Evolutionary conservation across 2,329 filamentous ascomycete species (phyloP), one percentile per base, ranked within the genome.

Genomic region (Penicillium sp.): DNA sequence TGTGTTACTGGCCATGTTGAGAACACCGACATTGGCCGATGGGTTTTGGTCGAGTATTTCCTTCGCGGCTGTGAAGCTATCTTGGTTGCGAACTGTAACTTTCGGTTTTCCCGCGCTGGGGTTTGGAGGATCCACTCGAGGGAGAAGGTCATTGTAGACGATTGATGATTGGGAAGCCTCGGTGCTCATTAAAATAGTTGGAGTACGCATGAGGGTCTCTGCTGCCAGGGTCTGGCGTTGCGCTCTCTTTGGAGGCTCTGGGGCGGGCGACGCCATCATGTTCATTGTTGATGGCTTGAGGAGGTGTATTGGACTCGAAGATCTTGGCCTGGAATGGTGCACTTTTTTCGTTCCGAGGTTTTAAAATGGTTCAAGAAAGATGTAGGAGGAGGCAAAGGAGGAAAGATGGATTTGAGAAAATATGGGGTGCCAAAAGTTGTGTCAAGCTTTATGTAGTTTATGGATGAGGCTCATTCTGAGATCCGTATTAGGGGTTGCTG

Each of bases 1-100:
- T 7, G 70, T 64, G 48, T 82, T 75, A 35, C 81, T 85, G 14
- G 85, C 85, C 72, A 87, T 82, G 65, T 88, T 88, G 55, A 88
- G 74, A 27, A 87, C 79, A 14, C 53, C 55, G 6, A 61, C 48
- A n/a, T 53, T 58, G 33, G 60, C 60, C 11, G 27, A 77, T 77
- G 19, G 53, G 5, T 54, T 53, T 21, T 14, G 21, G 14, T 45
- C 29, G 2, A 55, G 53, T 23, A 62, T 57, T 2, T 14, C 23
- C 9, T 51, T 19, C 11, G 60, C 60, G 2, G 60, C 58, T 14
- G 58, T 60, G 50, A 62, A 62, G 45, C 52, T 61, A 29, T 62
- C 60, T 19, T 42, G 52, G 44, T 57, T 48, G 23, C 23, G 29
- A 16, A 62, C 53, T 14, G 46, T 54, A 6, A 61, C 35, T 8